Evolutionary conservation across 495 filamentous ascomycete genomes (phyloP).

Genomic region (Aspergillus panamensis): DNA sequence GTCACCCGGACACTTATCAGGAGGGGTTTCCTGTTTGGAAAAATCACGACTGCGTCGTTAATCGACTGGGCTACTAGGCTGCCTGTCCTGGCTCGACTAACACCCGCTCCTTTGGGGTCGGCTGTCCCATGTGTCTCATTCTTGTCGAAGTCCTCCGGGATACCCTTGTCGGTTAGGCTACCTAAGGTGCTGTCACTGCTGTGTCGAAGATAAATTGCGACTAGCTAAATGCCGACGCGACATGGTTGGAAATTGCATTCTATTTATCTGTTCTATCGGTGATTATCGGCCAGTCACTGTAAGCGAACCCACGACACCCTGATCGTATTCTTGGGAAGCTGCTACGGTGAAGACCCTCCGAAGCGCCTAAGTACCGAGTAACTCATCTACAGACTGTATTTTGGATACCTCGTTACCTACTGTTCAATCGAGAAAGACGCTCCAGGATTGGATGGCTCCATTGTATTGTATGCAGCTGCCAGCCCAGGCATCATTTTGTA

Average conservation of each 20-base stretch:
- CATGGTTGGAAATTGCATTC: not conserved
- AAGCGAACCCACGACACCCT: not conserved
- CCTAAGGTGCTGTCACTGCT: not conserved
- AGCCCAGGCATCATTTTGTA: conserved; percentile 9
- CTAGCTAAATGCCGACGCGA: not conserved
- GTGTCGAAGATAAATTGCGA: too few relatives aligned
- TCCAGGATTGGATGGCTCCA: not conserved
- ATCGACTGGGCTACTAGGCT: not conserved
- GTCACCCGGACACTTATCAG: conserved; percentile 7
- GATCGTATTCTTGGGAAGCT: conserved; percentile 1
- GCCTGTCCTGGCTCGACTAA: not conserved
- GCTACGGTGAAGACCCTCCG: not conserved
- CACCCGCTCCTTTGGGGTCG: not conserved
- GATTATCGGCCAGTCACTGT: not conserved
- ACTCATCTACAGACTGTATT: not conserved
- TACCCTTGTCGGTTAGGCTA: not conserved
- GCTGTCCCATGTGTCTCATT: not conserved
- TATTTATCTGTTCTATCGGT: conserved; percentile 1
- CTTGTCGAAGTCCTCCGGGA: not conserved
- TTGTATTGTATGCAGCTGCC: conserved; percentile 23
- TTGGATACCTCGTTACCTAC: too few relatives aligned
- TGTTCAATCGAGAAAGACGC: not conserved
- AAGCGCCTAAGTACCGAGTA: not conserved
- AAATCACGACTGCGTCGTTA: not conserved
- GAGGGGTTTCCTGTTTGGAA: not conserved